A percentile compares a stretch with the other conserved stretches of the same genome.
phyloP scores from a whole-genome alignment of 768 basidiomycete species.

The Amanita fuliginea region DNA sequence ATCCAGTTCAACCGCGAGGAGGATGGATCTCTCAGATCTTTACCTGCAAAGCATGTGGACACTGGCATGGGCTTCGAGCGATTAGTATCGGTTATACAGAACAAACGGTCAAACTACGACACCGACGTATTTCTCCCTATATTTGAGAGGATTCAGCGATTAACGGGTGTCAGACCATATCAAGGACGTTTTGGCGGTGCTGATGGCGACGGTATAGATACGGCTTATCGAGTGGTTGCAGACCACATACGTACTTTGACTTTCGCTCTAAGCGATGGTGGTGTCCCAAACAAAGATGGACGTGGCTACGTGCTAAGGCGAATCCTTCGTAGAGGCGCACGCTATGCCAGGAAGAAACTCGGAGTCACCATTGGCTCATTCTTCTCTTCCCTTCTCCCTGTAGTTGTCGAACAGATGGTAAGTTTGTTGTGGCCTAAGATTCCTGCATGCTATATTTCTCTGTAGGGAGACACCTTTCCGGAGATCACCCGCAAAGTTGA shows the following conservation, averaged over 20 bases:
- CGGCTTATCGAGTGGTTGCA: constrained; percentile 93
- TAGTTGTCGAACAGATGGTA: constrained; percentile 84
- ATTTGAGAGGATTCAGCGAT: constrained; percentile 75
- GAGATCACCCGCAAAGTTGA: constrained; percentile 76
- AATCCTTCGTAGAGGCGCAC: constrained; percentile 87
- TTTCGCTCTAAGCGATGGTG: constrained; percentile 93
- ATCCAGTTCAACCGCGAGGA: constrained; percentile 97
- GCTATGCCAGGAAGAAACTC: constrained; percentile 93
- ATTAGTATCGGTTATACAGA: constrained; percentile 87
- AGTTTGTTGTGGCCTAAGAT: constrained; percentile 11
- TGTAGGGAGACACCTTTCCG: constrained; percentile 79
- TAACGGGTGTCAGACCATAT: constrained; percentile 85
- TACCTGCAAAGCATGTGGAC: constrained; percentile 94
- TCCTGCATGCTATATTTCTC: constrained; percentile 1
- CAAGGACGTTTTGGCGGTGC: constrained; percentile 88
- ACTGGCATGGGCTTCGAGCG: constrained; percentile 99
- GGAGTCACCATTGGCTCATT: constrained; percentile 88
- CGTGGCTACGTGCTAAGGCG: constrained; percentile 95
- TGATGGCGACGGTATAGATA: constrained; percentile 93
- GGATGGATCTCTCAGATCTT: constrained; percentile 64
- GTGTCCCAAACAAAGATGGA: constrained; percentile 92
- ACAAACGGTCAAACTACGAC: constrained; percentile 92
- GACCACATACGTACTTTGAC: constrained; percentile 95
- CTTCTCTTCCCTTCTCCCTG: constrained; percentile 87
- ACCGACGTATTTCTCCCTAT: constrained; percentile 92